Evolutionary conservation across 2,329 filamentous ascomycete species (phyloP), one percentile per base, ranked within the genome.

Genomic region (Escovopsis sp.): DNA sequence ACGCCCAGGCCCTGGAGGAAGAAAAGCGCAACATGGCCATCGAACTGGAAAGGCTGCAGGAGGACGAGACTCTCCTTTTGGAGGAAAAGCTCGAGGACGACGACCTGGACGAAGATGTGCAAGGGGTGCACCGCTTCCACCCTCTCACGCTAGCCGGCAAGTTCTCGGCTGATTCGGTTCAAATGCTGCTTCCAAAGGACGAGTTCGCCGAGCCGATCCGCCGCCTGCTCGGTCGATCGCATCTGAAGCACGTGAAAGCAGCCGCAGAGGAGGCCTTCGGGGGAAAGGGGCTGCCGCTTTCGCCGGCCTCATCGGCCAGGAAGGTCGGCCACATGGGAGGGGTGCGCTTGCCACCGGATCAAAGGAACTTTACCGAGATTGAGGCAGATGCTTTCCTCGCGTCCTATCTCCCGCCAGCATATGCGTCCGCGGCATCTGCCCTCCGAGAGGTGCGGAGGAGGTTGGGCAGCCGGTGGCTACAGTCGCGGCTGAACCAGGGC

Each of bases 231-330:
- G 69, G 70, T 12, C 68, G 80, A 43, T 75, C 77, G 42, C 75
- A 85, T 44, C 75, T 79, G 36, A 82, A 78, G 44, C 91, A 98
- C 56, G 67, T 96, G 30, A 69, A 71, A 32, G 72, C 81, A 44
- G 72, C 82, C 1, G 84, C 88, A 1, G 76, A 85, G 50, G 73
- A 69, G 36, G 70, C 76, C 1, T 89, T 94, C 56, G 89, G 88
- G 36, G 89, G 89, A 0, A 62, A 63, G 4, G 76, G 79, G 0
- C 66, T 96, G 12, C 88, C 88, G 3, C 71, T 82, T 55, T 93
- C 86, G 2, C 78, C 83, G 1, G 73, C 79, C 1, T 88, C 83
- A 3, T 80, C 83, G 0, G 62, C 65, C 30, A 65, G 69, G 53
- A 74, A 64, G 53, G 72, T 64, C 30, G 64, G 73, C 30, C 69